A percentile compares a stretch with the other conserved stretches of the same genome.
phyloP scores from a whole-genome alignment of 176 grass and related monocot species.

The Stipa capillata region DNA sequence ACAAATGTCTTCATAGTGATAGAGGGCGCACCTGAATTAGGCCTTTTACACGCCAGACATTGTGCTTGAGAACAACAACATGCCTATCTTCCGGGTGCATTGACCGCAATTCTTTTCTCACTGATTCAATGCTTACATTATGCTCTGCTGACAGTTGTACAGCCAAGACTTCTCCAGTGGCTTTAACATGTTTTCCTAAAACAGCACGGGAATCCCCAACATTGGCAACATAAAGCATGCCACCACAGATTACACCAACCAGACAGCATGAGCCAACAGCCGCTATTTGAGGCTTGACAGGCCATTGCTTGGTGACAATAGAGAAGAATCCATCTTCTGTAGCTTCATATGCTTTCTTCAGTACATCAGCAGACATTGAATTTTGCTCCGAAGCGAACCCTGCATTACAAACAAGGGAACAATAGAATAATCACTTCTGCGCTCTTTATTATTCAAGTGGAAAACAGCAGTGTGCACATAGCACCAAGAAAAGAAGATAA shows the following conservation, averaged over 20 bases:
- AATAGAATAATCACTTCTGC: not conserved
- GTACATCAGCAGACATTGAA: constrained; percentile 72
- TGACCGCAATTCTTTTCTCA: constrained; percentile 77
- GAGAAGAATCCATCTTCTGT: constrained; percentile 92
- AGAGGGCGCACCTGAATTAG: constrained; percentile 67
- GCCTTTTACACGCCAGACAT: constrained; percentile 96
- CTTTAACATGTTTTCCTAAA: constrained; percentile 71
- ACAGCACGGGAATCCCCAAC: constrained; percentile 82
- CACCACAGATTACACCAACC: constrained; percentile 70
- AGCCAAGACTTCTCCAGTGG: constrained; percentile 78
- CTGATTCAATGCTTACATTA: constrained; percentile 74
- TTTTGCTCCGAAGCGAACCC: constrained; percentile 82
- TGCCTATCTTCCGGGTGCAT: constrained; percentile 77
- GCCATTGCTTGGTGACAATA: constrained; percentile 76
- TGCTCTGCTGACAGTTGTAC: constrained; percentile 88
- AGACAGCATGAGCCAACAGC: constrained; percentile 92
- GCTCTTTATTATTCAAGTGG: not conserved
- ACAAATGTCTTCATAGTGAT: not conserved
- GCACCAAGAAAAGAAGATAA: not conserved
- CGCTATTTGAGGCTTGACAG: constrained; percentile 86
- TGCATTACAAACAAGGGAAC: constrained; percentile 28
- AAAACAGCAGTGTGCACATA: not conserved
- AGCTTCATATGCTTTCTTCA: constrained; percentile 87
- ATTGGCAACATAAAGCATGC: constrained; percentile 76
- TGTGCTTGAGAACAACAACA: constrained; percentile 91